phyloP scores from a whole-genome alignment of 148 eudicot species.

The Chenopodium suecicum region DNA sequence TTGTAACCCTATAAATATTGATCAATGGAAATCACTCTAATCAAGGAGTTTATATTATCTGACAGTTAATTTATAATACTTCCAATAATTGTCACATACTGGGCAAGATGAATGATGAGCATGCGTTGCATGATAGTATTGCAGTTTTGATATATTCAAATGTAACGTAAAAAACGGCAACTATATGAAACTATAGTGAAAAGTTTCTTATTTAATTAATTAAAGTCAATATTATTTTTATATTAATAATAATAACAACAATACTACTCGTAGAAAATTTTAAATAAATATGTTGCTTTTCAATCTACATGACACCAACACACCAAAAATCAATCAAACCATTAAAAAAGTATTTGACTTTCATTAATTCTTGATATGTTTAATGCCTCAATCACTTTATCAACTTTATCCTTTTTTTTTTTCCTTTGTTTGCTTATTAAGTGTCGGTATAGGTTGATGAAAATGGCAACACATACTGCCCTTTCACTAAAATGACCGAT shows the following conservation, averaged over 20 bases:
- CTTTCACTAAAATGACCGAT: neutral
- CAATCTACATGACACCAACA: conserved; percentile 24
- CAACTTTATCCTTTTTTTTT: neutral
- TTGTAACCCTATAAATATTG: too few relatives aligned
- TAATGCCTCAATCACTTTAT: neutral
- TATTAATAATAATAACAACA: neutral
- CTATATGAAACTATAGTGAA: too few relatives aligned
- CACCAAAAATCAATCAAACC: conserved; percentile 1
- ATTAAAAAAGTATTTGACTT: conserved; percentile 24
- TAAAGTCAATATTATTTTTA: neutral
- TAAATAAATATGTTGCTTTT: conserved; percentile 4
- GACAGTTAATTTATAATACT: too few relatives aligned
- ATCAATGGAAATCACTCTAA: too few relatives aligned
- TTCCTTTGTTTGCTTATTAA: neutral
- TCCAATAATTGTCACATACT: neutral
- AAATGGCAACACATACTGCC: neutral
- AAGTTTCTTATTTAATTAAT: neutral
- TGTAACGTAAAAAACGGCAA: too few relatives aligned
- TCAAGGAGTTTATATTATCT: too few relatives aligned
- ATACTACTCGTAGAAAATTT: neutral
- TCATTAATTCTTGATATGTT: neutral
- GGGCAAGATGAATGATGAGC: neutral
- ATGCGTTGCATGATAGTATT: conserved; percentile 8
- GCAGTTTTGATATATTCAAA: conserved; percentile 10
- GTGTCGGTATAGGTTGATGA: neutral